phyloP scores from a whole-genome alignment of 2,329 filamentous ascomycete genomes.

The Neophaeococcomyces aloes region DNA sequence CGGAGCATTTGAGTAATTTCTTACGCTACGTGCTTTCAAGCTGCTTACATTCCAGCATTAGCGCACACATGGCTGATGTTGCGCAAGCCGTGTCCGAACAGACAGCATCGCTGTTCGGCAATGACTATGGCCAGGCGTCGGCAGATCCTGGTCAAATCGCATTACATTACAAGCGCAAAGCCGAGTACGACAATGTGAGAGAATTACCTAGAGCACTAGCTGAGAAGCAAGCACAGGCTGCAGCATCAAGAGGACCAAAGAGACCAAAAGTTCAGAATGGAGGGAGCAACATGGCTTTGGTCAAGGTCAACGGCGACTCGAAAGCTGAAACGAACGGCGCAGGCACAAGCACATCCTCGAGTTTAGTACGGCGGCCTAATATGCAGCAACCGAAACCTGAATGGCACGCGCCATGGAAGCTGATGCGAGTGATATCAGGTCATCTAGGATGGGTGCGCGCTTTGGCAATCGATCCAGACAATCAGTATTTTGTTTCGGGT shows the following conservation, averaged over 20 bases:
- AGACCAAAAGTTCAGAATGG: constrained; percentile 46
- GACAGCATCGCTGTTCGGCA: constrained; percentile 38
- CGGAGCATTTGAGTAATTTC: neutral
- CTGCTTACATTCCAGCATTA: neutral
- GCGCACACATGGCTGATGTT: constrained; percentile 18
- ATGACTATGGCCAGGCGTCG: constrained; percentile 36
- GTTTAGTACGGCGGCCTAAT: constrained; percentile 51
- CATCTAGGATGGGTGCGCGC: constrained; percentile 90
- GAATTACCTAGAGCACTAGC: constrained; percentile 68
- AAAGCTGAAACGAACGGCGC: constrained; percentile 28
- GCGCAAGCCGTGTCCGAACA: constrained; percentile 32
- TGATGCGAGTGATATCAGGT: constrained; percentile 94
- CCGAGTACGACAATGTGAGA: constrained; percentile 67
- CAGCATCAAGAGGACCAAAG: constrained; percentile 52
- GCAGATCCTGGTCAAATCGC: constrained; percentile 34
- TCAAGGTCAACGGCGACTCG: constrained; percentile 34
- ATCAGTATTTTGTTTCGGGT: constrained; percentile 94
- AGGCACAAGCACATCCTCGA: constrained; percentile 30
- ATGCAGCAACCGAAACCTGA: constrained; percentile 67
- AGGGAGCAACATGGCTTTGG: constrained; percentile 58
- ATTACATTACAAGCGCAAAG: constrained; percentile 34
- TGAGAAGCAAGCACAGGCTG: constrained; percentile 61
- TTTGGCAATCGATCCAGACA: constrained; percentile 85
- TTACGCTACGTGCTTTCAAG: neutral
- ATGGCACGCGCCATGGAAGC: constrained; percentile 97